phyloP scores from a whole-genome alignment of 202 grass and related monocot species.

The Carex arenaria region DNA sequence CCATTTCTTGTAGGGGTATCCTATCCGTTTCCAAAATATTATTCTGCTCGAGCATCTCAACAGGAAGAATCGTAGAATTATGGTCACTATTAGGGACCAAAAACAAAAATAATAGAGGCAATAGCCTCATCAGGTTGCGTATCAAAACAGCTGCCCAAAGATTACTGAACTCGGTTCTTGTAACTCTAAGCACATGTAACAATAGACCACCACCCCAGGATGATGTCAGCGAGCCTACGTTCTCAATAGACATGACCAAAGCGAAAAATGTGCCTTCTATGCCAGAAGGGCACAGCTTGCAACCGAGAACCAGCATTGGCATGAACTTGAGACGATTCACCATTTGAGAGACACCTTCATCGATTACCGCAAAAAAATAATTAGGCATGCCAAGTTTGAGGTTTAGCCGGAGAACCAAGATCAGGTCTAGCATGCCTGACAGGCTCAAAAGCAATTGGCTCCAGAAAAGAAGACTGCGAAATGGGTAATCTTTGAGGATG shows the following conservation, averaged over 20 bases:
- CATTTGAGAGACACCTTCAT: conserved; percentile 79
- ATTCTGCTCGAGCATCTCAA: conserved; percentile 45
- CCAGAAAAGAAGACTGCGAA: conserved; percentile 62
- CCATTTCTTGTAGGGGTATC: not conserved
- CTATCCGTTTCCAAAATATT: conserved; percentile 20
- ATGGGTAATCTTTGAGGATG: conserved; percentile 61
- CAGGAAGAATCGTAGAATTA: conserved; percentile 59
- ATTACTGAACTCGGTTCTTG: conserved; percentile 76
- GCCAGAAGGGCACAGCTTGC: conserved; percentile 72
- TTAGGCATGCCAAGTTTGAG: conserved; percentile 74
- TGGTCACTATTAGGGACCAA: conserved; percentile 66
- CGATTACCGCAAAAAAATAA: conserved; percentile 77
- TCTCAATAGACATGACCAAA: conserved; percentile 92
- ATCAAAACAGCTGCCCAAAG: conserved; percentile 77
- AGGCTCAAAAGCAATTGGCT: conserved; percentile 66
- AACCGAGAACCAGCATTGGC: conserved; percentile 83
- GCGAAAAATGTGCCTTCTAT: conserved; percentile 95
- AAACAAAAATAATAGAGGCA: conserved; percentile 68
- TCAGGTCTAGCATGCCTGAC: conserved; percentile 85
- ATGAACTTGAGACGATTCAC: conserved; percentile 82
- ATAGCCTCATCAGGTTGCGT: conserved; percentile 60
- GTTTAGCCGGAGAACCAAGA: conserved; percentile 78
- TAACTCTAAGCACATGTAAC: conserved; percentile 81
- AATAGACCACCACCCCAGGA: conserved; percentile 78
- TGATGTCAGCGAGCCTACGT: conserved; percentile 52